Evolutionary conservation across 352 stramenopile species (phyloP), one percentile per base, ranked within the genome.

Genomic region (Globisporangium splendens): DNA sequence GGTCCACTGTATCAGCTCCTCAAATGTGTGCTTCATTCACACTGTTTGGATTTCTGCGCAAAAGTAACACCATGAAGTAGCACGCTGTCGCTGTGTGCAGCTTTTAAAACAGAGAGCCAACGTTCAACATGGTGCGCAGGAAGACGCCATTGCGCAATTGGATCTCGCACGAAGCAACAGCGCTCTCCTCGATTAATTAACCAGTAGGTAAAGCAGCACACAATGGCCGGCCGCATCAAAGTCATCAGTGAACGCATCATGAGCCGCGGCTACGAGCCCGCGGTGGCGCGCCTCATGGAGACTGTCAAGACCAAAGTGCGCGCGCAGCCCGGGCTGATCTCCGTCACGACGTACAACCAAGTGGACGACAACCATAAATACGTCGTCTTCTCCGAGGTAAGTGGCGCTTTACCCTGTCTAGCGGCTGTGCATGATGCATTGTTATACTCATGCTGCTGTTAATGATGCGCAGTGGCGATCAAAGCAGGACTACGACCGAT

Each of bases 241-340:
- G 86, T 95, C 50, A 80, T 95, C 51, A 91, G 81, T 31, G 86
- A 95, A 75, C 82, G 86, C 68, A 84, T 95, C 59, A 95, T 95
- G 86, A 89, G 77, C 62, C 86, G 83, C 54, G 86, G 86, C 53
- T 93, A 89, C 72, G 86, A 95, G 65, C 86, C 86, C 31, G 76
- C 81, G 44, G 86, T 95, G 39, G 77, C 73, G 28, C 79, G 79
- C 39, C 83, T 95, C 57, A 95, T 95, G 86, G 86, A 95, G 74
- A 83, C 66, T 4, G 86, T 95, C 59, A 93, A 95, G 70, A 61
- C 70, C 46, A 91, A 81, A 22, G 86, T 95, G 59, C 80, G 80
- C 52, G 65, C 69, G 53, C 84, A 93, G 60, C 83, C 86, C 6
- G 86, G 86, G 0, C 67, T 91, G 28, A 61, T 95, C 54, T 84